Conservation (phyloP, 805 yeast genomes). For the Wickerhamiella shivajii region DNA sequence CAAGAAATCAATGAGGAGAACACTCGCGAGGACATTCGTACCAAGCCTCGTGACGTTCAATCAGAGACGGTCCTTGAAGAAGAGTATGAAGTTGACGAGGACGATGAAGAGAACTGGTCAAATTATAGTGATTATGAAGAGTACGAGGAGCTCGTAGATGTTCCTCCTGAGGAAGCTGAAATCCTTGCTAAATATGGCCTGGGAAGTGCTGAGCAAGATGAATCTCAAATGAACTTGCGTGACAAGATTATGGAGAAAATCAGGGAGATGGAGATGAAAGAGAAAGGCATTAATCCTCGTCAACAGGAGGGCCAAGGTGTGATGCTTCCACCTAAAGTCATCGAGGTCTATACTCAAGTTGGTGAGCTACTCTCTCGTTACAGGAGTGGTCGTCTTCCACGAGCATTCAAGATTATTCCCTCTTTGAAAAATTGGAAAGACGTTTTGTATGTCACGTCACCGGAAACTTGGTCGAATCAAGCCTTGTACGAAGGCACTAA, state of each 20-base stretch:
- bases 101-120: slow-evolving; percentile 35
- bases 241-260: slow-evolving; percentile 89
- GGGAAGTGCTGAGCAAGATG: slow-evolving; percentile 8
- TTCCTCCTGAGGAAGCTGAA: slow-evolving; percentile 71
- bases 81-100: slow-evolving; percentile 33
- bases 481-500: slow-evolving; percentile 91
- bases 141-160: slow-evolving; percentile 41
- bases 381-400: slow-evolving; percentile 94
- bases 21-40: slow-evolving; percentile 22
- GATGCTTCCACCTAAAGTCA: slow-evolving; percentile 86
- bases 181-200: slow-evolving; percentile 57
- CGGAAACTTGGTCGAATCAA: slow-evolving; percentile 88
- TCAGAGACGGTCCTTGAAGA: slow-evolving; percentile 35
- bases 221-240: slow-evolving; percentile 36
- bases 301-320: slow-evolving; percentile 44
- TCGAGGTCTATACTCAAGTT: slow-evolving; percentile 83
- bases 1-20: slow-evolving; percentile 57
- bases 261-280: slow-evolving; percentile 34
- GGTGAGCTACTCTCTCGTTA: slow-evolving; percentile 78
- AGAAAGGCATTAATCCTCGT: slow-evolving; percentile 19
- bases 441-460: slow-evolving; percentile 80
- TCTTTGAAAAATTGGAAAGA: slow-evolving; percentile 92
- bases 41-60: slow-evolving; percentile 20
- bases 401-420: slow-evolving; percentile 88
- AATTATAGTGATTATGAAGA: slow-evolving; percentile 31